Evolutionary conservation across 139 green algal species (phyloP), one percentile per base, ranked within the genome.

Genomic region (Gonium pectorale): DNA sequence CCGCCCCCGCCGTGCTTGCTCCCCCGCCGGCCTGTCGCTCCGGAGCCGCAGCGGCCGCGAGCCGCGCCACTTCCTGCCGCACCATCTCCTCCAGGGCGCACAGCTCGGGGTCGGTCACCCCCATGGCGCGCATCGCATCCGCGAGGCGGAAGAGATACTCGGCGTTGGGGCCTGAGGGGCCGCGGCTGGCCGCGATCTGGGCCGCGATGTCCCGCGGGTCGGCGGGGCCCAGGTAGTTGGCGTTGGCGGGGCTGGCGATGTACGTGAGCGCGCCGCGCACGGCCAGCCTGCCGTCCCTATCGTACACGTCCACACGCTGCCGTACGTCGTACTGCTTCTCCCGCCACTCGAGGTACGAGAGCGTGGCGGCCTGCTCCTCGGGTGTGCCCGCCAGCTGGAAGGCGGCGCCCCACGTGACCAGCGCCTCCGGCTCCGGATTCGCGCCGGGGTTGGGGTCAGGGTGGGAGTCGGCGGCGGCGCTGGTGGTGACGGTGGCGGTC

Each of bases 281-380:
- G 5, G 67, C 29, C 9, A 71, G 27, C 9, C 37, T 7, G 21
- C 52, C 72, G 27, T 67, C 21, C 5, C 9, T 2, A 29, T 38
- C 64, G 59, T 86, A 94, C 22, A 96, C 59, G 49, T 92, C 83
- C 35, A 93, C 82, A 2, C 60, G 29, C 51, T 86, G 72, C 2
- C 93, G 87, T 8, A 90, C 52, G 59, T 98, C 94, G 81, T 98
- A 98, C 89, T 98, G 91, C 88, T 98, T 98, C 64, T 98, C 95
- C 59, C 95, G 79, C 87, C 91, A 93, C 78, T 96, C 91, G 33
- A 97, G 85, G 56, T 96, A 96, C 54, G 40, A 38, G 69, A 68
- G 75, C 3, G 91, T 90, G n/a, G 81, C 35, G n/a, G 87, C 82
- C 80, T 93, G 91, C 66, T 94, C 74, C 60, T 91, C 69, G 5